Conservation (phyloP, 2,329 filamentous ascomycete species). For the Hyphodiscus sp. region DNA sequence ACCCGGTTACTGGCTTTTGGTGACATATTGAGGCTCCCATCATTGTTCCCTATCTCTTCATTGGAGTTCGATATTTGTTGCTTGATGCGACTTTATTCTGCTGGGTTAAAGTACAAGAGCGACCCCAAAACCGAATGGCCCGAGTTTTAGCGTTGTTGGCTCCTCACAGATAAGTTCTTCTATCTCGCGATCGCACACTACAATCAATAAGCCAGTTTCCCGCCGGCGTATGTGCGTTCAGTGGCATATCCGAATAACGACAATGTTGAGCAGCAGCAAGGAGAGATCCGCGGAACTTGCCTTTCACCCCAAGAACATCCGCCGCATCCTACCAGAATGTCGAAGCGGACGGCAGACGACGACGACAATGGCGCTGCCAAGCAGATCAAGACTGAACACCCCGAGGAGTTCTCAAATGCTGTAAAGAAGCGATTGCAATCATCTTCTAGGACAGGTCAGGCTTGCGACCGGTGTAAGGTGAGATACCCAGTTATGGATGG, state of each 20-base stretch:
- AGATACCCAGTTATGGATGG: conserved; percentile 14
- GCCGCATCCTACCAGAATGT: conserved; percentile 17
- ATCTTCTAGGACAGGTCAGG: conserved; percentile 67
- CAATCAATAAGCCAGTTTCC: not conserved
- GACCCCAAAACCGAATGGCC: not conserved
- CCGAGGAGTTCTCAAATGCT: conserved; percentile 31
- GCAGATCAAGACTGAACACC: conserved; percentile 22
- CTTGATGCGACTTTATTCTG: too few relatives aligned
- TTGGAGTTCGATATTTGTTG: too few relatives aligned
- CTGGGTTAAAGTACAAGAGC: too few relatives aligned
- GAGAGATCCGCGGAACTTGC: not conserved
- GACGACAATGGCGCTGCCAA: conserved; percentile 20
- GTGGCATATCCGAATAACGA: not conserved
- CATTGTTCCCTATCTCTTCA: too few relatives aligned
- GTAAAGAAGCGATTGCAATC: conserved; percentile 48
- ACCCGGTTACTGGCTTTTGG: too few relatives aligned
- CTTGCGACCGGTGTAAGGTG: conserved; percentile 85
- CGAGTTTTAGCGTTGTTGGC: not conserved
- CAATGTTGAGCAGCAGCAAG: not conserved
- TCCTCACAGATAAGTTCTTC: not conserved
- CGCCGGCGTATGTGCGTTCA: not conserved
- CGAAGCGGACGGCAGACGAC: conserved; percentile 21
- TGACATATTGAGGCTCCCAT: too few relatives aligned
- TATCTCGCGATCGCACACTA: not conserved
- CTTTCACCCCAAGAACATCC: conserved; percentile 1